These are phyloP conservation scores for Halophytophthora batemanensis DNA, from an alignment of 352 stramenopile genomes.

Conservation along the genomic window DNA sequence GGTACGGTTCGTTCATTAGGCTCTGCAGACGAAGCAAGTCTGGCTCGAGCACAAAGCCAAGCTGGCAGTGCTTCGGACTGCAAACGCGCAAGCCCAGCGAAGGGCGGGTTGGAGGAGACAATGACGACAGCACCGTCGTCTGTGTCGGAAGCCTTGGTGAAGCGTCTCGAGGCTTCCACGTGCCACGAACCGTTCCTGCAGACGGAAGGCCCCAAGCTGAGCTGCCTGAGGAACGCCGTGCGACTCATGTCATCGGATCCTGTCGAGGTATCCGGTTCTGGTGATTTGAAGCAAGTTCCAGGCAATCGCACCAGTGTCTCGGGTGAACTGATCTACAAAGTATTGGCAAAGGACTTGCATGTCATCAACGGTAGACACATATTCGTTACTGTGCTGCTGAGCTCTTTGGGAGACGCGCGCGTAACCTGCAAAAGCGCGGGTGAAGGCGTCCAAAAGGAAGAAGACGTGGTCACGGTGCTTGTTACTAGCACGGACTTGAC, in stretches of 20 bases:
- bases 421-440: constrained; percentile 22
- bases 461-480: not conserved
- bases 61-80: not conserved
- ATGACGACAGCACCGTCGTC: not conserved
- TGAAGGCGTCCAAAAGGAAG: constrained; percentile 3
- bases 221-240: constrained; percentile 14
- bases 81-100: not conserved
- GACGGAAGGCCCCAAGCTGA: constrained; percentile 18
- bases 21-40: too few relatives aligned
- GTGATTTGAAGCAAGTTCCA: not conserved
- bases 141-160: constrained; percentile 5
- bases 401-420: constrained; percentile 28
- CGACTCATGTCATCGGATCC: not conserved
- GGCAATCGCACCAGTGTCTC: not conserved
- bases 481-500: constrained; percentile 23
- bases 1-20: not conserved
- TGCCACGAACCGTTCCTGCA: constrained; percentile 26
- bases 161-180: constrained; percentile 8
- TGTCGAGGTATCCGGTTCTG: not conserved
- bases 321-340: constrained; percentile 32
- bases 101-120: not conserved
- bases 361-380: constrained; percentile 11
- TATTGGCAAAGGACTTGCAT: constrained; percentile 39
- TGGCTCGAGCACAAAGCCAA: not conserved
- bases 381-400: constrained; percentile 34